Conservation (phyloP, 805 yeast species). For the Candida takata region DNA sequence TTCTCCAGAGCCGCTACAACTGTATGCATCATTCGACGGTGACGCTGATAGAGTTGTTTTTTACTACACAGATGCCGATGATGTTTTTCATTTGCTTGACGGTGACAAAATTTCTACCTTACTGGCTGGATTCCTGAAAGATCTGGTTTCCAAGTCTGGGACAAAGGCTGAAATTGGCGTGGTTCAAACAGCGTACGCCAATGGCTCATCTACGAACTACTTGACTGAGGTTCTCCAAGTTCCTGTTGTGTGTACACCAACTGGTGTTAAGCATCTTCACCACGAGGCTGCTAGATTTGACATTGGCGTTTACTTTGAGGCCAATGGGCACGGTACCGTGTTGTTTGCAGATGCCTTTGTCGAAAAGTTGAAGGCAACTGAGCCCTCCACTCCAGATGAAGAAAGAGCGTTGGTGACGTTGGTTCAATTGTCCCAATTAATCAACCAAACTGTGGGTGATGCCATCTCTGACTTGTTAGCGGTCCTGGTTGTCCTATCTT, state of each 20-base stretch:
- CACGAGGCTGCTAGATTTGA: conserved; percentile 83
- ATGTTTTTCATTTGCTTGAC: conserved; percentile 57
- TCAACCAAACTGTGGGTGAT: conserved; percentile 98
- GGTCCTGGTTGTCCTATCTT: conserved; percentile 57
- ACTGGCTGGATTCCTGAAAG: conserved; percentile 60
- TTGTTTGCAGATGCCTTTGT: conserved; percentile 56
- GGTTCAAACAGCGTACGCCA: conserved; percentile 97
- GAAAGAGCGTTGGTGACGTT: conserved; percentile 46
- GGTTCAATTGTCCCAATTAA: conserved; percentile 55
- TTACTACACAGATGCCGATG: conserved; percentile 42
- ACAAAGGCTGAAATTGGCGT: conserved; percentile 54
- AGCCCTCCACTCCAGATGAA: conserved; percentile 37
- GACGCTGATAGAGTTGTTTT: conserved; percentile 94
- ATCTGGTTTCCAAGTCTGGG: conserved; percentile 40
- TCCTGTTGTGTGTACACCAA: conserved; percentile 85
- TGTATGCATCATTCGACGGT: conserved; percentile 89
- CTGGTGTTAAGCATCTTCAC: conserved; percentile 95
- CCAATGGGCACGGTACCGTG: conserved; percentile 98
- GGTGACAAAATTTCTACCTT: conserved; percentile 92
- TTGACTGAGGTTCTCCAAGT: conserved; percentile 52
- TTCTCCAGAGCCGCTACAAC: conserved; percentile 33
- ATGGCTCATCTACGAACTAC: conserved; percentile 81
- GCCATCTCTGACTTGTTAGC: conserved; percentile 88
- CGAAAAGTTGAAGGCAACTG: conserved; percentile 29
- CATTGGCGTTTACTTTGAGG: conserved; percentile 93